Evolutionary conservation across 2,329 filamentous ascomycete species (phyloP), one percentile per base, ranked within the genome.

Genomic region (Fusarium algeriense): DNA sequence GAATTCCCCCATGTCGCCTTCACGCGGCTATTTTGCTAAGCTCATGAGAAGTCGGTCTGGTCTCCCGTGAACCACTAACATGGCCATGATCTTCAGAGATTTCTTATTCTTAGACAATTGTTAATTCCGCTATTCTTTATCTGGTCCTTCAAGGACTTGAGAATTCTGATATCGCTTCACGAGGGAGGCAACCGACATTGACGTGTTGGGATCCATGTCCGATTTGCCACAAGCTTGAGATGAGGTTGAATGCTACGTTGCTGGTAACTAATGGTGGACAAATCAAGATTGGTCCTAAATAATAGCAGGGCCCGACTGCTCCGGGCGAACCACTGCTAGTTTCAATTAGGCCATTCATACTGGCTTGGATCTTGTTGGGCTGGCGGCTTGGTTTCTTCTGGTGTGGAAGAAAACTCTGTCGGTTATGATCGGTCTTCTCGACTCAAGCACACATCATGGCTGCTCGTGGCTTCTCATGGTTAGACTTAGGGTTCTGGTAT

Each of bases 181-280:
- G 59, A 70, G 65, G 66, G 69, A 56, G 56, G 66, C 55, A 56
- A 49, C 56, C 66, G 54, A 57, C 14, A 45, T 72, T 43, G 62
- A 71, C 66, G 32, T 23, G 69, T 67, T 70, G 53, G 65, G 70
- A 34, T 67, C 62, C 50, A 73, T 64, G 69, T 64, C 71, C 71
- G 70, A 60, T 73, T 73, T 69, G 71, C 70, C 71, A 71, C 70
- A 69, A 63, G 45, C 64, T 61, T 44, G 56, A 61, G 44, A 57
- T 73, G 61, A 73, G 57, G 57, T 73, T 66, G 59, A 41, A 73
- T 73, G 68, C 68, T 73, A 73, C 71, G 71, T 73, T 73, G 64
- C 70, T 72, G 71, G 64, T 59, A 65, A 69, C 38, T 53, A 50
- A 50, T 44, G 60, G 40, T 66, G 49, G 35, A 54, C 71, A 64